phyloP scores from a whole-genome alignment of 2,329 filamentous ascomycete genomes.

The Pseudopithomyces maydicus region DNA sequence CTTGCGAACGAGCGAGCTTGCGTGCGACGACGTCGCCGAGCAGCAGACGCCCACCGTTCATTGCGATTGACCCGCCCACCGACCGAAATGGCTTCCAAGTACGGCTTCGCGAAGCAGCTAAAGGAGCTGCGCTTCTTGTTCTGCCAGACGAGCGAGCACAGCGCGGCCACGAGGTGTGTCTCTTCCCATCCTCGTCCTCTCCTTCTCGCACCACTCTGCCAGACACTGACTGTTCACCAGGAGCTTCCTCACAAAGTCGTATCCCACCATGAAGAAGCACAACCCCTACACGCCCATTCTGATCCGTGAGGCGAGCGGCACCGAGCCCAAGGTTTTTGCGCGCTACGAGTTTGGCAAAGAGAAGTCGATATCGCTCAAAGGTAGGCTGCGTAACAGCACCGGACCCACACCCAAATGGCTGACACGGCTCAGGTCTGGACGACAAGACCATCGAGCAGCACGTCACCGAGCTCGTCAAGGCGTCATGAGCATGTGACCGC shows the following conservation, averaged over 20 bases:
- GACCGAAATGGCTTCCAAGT: slow-evolving; percentile 83
- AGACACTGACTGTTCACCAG: slow-evolving; percentile 52
- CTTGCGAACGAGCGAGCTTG: slow-evolving; percentile 21
- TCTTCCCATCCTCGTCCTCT: neutral
- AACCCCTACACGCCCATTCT: slow-evolving; percentile 94
- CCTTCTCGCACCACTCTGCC: neutral
- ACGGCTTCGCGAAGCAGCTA: slow-evolving; percentile 84
- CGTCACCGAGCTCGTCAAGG: slow-evolving; percentile 66
- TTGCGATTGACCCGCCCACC: slow-evolving; percentile 19
- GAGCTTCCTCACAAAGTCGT: slow-evolving; percentile 86
- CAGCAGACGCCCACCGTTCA: slow-evolving; percentile 13
- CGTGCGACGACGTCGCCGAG: slow-evolving; percentile 10
- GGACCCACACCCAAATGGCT: neutral
- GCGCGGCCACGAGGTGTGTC: slow-evolving; percentile 80
- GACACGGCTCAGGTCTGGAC: slow-evolving; percentile 59
- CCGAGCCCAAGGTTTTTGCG: slow-evolving; percentile 84
- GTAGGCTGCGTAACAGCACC: slow-evolving; percentile 44
- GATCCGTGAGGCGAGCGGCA: slow-evolving; percentile 87
- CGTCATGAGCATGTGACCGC: slow-evolving; percentile 21
- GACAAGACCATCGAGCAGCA: slow-evolving; percentile 74
- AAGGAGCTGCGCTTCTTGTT: slow-evolving; percentile 98
- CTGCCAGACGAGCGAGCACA: slow-evolving; percentile 92
- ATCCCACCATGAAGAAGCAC: slow-evolving; percentile 99
- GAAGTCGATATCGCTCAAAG: slow-evolving; percentile 66
- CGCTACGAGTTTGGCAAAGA: slow-evolving; percentile 80